Percentiles rank a stretch among this genome's conserved stretches.
Evolutionary conservation across 805 yeast species (phyloP).

Genomic region (Starmerella sirachaensis): DNA sequence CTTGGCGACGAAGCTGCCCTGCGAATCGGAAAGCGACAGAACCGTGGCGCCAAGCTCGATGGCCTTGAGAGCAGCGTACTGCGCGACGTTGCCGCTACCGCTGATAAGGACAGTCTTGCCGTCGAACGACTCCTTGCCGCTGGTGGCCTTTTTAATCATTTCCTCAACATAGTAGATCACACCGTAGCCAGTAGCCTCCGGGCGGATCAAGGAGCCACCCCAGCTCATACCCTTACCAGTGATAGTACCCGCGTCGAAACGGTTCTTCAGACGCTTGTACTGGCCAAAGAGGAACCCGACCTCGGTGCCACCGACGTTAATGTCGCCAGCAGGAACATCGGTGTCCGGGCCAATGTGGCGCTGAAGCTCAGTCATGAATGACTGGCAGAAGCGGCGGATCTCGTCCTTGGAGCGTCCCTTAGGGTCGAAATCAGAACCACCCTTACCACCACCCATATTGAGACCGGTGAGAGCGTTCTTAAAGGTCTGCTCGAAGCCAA

Average conservation of each 20-base stretch:
- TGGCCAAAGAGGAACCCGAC: conserved; percentile 94
- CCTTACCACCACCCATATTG: conserved; percentile 98
- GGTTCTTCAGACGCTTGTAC: conserved; percentile 79
- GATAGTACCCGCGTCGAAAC: conserved; percentile 92
- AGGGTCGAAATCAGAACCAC: conserved; percentile 97
- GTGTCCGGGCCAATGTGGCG: conserved; percentile 95
- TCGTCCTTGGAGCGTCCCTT: conserved; percentile 87
- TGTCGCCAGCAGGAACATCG: conserved; percentile 99
- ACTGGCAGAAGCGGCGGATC: conserved; percentile 91
- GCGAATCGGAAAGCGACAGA: conserved; percentile 87
- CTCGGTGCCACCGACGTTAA: conserved; percentile 96
- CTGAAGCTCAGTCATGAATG: conserved; percentile 91
- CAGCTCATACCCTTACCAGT: conserved; percentile 96
- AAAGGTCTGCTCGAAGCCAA: conserved; percentile 97
- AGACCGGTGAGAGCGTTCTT: conserved; percentile 96
- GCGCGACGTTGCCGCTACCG: conserved; percentile 99
- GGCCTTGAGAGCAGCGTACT: conserved; percentile 94
- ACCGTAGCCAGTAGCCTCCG: conserved; percentile 99
- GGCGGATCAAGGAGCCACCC: conserved; percentile 99
- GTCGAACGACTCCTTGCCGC: conserved; percentile 76
- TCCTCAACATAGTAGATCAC: conserved; percentile 91
- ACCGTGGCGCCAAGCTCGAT: conserved; percentile 95
- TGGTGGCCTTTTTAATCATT: conserved; percentile 87
- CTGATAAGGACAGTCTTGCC: conserved; percentile 95
- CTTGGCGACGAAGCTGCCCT: conserved; percentile 61